Evolutionary conservation across 352 stramenopile species (phyloP).

Genomic region (Pythium dissimile): DNA sequence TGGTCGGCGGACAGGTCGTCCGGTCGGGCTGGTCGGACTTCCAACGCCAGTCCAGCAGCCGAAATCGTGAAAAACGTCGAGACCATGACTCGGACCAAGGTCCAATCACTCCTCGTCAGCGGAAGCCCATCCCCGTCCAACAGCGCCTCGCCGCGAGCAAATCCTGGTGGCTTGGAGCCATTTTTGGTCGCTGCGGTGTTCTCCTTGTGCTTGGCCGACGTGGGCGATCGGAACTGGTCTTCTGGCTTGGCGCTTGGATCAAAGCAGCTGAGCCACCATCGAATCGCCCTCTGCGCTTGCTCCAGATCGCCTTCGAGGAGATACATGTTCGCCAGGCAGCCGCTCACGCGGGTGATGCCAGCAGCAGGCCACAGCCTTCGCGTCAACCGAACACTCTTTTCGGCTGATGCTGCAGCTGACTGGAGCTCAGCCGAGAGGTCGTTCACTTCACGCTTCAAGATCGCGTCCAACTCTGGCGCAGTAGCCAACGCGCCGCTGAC

Average conservation of each 20-base stretch:
- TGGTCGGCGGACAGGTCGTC: slow-evolving; percentile 21
- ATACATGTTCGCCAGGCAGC: slow-evolving; percentile 70
- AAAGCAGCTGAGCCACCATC: slow-evolving; percentile 71
- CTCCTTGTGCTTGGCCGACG: slow-evolving; percentile 22
- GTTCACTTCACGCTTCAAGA: slow-evolving; percentile 58
- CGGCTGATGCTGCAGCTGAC: slow-evolving; percentile 54
- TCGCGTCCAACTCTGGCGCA: slow-evolving; percentile 59
- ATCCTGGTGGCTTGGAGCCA: slow-evolving; percentile 24
- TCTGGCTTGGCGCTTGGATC: slow-evolving; percentile 59
- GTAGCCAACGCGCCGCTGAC: slow-evolving; percentile 59
- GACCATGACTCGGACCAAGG: slow-evolving; percentile 72
- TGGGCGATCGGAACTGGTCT: slow-evolving; percentile 25
- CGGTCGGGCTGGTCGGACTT: slow-evolving; percentile 35
- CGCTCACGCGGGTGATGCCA: slow-evolving; percentile 76
- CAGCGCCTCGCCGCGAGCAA: slow-evolving; percentile 64
- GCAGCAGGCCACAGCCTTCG: slow-evolving; percentile 71
- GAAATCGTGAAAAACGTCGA: slow-evolving; percentile 77
- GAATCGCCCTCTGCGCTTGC: slow-evolving; percentile 49
- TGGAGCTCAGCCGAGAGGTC: slow-evolving; percentile 65
- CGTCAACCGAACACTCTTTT: slow-evolving; percentile 56
- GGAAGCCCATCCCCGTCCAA: slow-evolving; percentile 76
- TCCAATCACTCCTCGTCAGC: slow-evolving; percentile 80
- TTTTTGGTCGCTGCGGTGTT: slow-evolving; percentile 9
- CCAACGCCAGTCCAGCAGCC: slow-evolving; percentile 43
- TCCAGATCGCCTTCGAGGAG: slow-evolving; percentile 66